These are phyloP conservation scores for Psophocarpus tetragonolobus DNA, from an alignment of 306 rosid species.

Conservation along the genomic window DNA sequence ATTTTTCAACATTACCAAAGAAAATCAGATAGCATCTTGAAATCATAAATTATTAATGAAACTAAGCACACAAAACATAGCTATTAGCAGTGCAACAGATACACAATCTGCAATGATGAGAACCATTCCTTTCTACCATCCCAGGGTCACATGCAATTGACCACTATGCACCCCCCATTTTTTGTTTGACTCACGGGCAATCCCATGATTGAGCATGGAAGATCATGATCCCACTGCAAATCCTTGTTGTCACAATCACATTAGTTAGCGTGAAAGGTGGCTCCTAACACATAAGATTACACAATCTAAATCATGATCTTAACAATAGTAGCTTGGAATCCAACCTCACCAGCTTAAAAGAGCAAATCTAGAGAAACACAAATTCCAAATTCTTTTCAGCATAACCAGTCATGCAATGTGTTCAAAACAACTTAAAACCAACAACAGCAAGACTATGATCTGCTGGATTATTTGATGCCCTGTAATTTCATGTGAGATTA, in stretches of 20 bases:
- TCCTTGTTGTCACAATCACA: no score
- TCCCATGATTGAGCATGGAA: neutral
- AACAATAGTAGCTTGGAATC: neutral
- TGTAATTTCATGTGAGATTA: neutral
- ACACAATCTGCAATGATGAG: no score
- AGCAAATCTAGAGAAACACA: slow-evolving; percentile 2
- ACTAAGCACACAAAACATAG: no score
- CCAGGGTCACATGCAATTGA: neutral
- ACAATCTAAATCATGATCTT: neutral
- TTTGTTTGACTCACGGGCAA: no score
- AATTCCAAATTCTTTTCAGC: slow-evolving; percentile 2
- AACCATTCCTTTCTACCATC: neutral
- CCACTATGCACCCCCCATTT: neutral
- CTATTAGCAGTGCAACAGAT: no score
- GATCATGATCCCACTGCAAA: no score
- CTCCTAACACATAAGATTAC: no score
- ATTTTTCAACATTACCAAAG: neutral
- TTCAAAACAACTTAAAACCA: neutral
- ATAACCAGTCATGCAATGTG: neutral
- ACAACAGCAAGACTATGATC: neutral
- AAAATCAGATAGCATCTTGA: neutral
- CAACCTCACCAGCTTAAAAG: slow-evolving; percentile 16
- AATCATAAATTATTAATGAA: neutral
- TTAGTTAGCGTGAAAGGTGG: neutral
- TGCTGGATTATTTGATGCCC: neutral